These are phyloP conservation scores for Ogataea corticis DNA, from an alignment of 805 yeast species.

Conservation along the genomic window DNA sequence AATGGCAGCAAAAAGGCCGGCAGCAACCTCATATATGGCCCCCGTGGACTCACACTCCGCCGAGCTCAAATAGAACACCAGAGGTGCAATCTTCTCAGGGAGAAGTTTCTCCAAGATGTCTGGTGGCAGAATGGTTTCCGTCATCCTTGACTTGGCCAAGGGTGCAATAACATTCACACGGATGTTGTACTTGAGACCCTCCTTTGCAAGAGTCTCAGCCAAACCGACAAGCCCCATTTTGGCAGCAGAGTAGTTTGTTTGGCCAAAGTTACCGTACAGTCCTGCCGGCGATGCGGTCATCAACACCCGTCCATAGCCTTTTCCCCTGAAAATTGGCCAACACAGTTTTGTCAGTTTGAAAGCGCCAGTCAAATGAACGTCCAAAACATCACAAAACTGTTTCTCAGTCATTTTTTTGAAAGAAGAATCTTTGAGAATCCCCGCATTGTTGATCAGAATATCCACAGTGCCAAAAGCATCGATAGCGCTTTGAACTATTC, in stretches of 20 bases:
- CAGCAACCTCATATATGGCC: slow-evolving; percentile 88
- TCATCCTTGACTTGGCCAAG: slow-evolving; percentile 94
- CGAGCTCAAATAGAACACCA: slow-evolving; percentile 78
- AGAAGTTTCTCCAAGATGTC: slow-evolving; percentile 75
- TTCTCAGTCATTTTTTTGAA: slow-evolving; percentile 83
- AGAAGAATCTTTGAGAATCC: slow-evolving; percentile 84
- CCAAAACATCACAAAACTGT: slow-evolving; percentile 76
- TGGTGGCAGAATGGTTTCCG: slow-evolving; percentile 85
- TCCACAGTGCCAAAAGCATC: slow-evolving; percentile 87
- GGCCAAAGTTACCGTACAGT: slow-evolving; percentile 94
- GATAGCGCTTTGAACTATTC: slow-evolving; percentile 82
- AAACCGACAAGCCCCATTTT: slow-evolving; percentile 88
- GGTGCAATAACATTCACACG: slow-evolving; percentile 89
- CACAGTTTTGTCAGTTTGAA: slow-evolving; percentile 84
- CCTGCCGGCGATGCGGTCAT: slow-evolving; percentile 99
- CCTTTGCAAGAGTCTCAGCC: slow-evolving; percentile 93
- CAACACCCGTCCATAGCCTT: slow-evolving; percentile 82
- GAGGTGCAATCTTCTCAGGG: slow-evolving; percentile 91
- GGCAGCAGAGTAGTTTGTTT: slow-evolving; percentile 92
- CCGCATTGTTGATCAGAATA: slow-evolving; percentile 90
- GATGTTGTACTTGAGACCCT: slow-evolving; percentile 84
- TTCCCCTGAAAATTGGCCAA: slow-evolving; percentile 86
- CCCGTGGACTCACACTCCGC: slow-evolving; percentile 64
- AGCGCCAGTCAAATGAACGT: slow-evolving; percentile 90
- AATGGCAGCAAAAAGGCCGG: slow-evolving; percentile 87